Conservation (phyloP, 106 monocot species). For the Dendrobium nobile region DNA sequence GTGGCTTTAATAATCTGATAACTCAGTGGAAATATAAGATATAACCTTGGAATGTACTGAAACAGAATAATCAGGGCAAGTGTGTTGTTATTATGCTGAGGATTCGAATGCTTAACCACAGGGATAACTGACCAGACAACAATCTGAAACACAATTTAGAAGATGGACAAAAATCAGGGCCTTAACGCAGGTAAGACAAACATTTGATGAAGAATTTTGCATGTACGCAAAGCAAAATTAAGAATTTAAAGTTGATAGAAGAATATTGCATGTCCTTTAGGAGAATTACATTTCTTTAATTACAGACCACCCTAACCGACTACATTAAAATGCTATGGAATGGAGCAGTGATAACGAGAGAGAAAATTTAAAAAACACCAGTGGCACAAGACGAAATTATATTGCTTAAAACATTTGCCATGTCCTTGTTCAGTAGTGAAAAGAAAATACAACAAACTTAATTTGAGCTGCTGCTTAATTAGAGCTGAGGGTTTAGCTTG, state of each 20-base stretch:
- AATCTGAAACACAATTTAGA: slow-evolving; percentile 46
- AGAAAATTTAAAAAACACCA: neutral
- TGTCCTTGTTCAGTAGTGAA: neutral
- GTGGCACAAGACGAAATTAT: neutral
- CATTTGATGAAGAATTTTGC: neutral
- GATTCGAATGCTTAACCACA: slow-evolving; percentile 42
- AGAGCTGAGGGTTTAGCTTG: too few species aligned
- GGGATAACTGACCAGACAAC: slow-evolving; percentile 79
- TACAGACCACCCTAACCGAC: neutral
- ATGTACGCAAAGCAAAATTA: neutral
- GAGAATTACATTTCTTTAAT: too few species aligned
- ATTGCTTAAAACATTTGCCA: neutral
- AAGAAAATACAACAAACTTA: neutral
- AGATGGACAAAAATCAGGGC: neutral
- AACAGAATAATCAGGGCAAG: slow-evolving; percentile 72
- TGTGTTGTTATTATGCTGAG: slow-evolving; percentile 51
- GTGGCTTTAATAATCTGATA: slow-evolving; percentile 72
- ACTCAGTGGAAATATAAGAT: slow-evolving; percentile 82
- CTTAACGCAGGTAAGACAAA: neutral
- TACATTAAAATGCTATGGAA: neutral
- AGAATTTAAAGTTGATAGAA: neutral
- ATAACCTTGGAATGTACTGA: slow-evolving; percentile 78
- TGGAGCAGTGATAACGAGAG: neutral
- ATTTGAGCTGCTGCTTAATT: too few species aligned
- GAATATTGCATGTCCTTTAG: neutral